Base-by-base conservation (phyloP, 495 filamentous ascomycete genomes). In the Echria macrotheca region DNA sequence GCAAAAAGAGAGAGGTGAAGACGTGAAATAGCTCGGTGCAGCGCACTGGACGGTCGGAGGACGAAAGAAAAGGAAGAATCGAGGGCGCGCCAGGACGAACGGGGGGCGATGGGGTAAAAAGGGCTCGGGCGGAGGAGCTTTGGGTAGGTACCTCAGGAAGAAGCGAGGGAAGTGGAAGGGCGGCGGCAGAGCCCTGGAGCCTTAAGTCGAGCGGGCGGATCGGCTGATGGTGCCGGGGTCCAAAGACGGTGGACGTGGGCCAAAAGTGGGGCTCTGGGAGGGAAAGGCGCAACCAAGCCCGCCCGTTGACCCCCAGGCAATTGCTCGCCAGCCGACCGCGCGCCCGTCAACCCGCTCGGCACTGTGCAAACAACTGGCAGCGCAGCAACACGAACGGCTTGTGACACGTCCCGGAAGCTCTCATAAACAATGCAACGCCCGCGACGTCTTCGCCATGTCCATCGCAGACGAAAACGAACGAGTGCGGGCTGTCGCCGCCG, bases 191-290 rank as follows among this genome's bases (percentile, higher is more conserved):
- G 39, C 50, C 43, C 14, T 18, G 38, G 55, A 56, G 54, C 50
- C 59, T 56, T 58, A 54, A 62, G 52, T 60, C 54, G 56, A 58
- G 53, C 59, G 59, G 61, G 60, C 64, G 64, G 61, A 65, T 67
- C 64, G 64, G 64, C 61, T 67, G 61, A 60, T 66, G 64, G 55
- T 66, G 64, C 64, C 64, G 64, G 63, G 59, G 60, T 52, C 44
- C 40, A 43, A 57, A 49, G 55, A 57, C 46, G 23, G 46, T 38
- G 46, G 46, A 38, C 57, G 60, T 59, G 55, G 53, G 38, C 46
- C 28, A 58, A 53, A 56, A 57, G 58, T 57, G 62, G 49, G 48
- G 29, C 56, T 22, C 11, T 37, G n/a, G 37, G 32, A 31, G 44
- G 46, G 44, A 47, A 41, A 59, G 48, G 42, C 50, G 40, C 40